Base-by-base conservation (phyloP, 306 rosid genomes). In the Lathyrus sativus region DNA sequence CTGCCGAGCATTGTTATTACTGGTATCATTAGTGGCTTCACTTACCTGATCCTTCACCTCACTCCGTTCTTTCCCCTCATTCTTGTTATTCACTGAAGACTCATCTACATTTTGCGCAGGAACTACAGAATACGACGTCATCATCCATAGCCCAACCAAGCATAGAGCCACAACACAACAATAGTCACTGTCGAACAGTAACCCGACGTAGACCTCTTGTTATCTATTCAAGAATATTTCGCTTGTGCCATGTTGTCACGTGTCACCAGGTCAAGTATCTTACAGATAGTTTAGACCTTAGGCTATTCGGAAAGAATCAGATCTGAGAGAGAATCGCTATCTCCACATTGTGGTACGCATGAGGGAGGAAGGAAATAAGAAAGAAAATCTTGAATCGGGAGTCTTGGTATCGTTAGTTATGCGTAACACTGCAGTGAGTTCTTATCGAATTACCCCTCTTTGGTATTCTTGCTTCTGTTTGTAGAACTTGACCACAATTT, bases 91-190 rank as follows among this genome's bases (percentile, higher is more conserved):
- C 67, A 78, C 91, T 76, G 53, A 72, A 62, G 87, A 45, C 42
- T 83, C 82, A 65, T 86, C 98, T 7, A 67, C 87, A 68, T 88
- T 88, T 73, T 86, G 93, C 54, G 49, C 88, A 3, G 96, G 95
- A 71, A 83, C 96, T 38, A 83, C 88, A 12, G 97, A 86, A 7
- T 95, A 89, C 0, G 98, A 93, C 11, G 95, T 88, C 89, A 93
- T 80, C 96, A 93, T 90, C 98, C 98, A 93, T 74, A 90, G 65
- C 48, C 96, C 98, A 45, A 88, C 92, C 87, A 93, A 80, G 62
- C 91, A 88, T 75, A 93, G 73, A 14, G 89, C 97, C 74, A 93
- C 97, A 93, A 88, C 71, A 86, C 88, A 43, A 85, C 96, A 74
- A 93, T 84, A 13, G 97, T 83, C 75, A 88, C 89, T 2, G 95